Conservation (phyloP, 2,329 filamentous ascomycete genomes). For the Fusarium poae region DNA sequence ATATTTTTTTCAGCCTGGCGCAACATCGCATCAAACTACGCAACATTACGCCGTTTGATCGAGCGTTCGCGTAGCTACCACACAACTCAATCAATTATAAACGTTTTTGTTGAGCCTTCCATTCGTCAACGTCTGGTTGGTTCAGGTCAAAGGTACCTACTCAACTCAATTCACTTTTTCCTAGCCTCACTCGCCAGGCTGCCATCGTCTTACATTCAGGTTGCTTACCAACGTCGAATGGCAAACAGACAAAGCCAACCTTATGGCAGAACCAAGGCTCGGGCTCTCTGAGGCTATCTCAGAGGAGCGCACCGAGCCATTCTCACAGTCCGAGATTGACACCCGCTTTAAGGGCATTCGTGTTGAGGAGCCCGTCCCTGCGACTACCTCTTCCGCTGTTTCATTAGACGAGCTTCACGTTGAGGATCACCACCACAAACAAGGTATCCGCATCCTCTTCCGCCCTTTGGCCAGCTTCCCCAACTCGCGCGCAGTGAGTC, state of each 20-base stretch:
- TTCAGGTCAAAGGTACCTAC: conserved; percentile 47
- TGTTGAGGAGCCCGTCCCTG: conserved; percentile 58
- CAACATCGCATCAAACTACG: conserved; percentile 38
- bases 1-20: conserved; percentile 41
- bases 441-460: conserved; percentile 70
- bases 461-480: conserved; percentile 66
- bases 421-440: conserved; percentile 65
- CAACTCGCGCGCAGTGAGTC: conserved; percentile 67
- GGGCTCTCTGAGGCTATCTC: conserved; percentile 56
- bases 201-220: conserved; percentile 32
- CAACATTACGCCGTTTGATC: conserved; percentile 33
- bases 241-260: conserved; percentile 48
- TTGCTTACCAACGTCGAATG: conserved; percentile 49
- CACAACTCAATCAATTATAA: conserved; percentile 25
- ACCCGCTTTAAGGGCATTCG: conserved; percentile 61
- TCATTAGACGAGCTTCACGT: conserved; percentile 66
- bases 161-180: conserved; percentile 35
- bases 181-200: conserved; percentile 23
- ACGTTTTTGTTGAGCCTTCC: conserved; percentile 27
- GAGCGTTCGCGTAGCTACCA: conserved; percentile 34
- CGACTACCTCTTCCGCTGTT: conserved; percentile 59
- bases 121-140: conserved; percentile 42
- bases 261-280: conserved; percentile 62
- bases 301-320: conserved; percentile 70
- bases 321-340: conserved; percentile 68